Conservation (phyloP, 805 yeast species). For the Suhomyces pyralidae region DNA sequence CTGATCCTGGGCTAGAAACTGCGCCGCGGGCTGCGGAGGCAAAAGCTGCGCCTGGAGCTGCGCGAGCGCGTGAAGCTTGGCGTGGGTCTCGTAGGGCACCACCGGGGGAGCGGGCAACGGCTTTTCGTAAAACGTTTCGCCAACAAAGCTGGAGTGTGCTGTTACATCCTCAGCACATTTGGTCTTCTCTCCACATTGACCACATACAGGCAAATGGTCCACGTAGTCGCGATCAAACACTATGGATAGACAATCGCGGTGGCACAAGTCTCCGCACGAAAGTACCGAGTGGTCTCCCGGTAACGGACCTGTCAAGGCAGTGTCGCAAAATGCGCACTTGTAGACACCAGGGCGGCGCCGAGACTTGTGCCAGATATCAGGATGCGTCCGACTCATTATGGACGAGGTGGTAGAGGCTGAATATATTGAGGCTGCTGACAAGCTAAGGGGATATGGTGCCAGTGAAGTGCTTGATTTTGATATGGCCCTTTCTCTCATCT, state of each 20-base stretch:
- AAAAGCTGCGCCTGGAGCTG: neutral
- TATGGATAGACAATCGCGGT: constrained; percentile 20
- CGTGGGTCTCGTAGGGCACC: neutral
- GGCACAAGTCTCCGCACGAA: constrained; percentile 25
- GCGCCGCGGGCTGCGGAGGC: neutral
- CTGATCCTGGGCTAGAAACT: neutral
- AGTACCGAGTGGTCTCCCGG: constrained; percentile 17
- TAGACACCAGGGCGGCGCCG: constrained; percentile 1
- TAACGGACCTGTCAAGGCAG: constrained; percentile 10
- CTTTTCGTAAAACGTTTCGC: constrained; percentile 1
- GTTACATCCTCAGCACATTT: constrained; percentile 7
- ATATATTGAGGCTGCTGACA: constrained; percentile 4
- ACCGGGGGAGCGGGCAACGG: constrained; percentile 5
- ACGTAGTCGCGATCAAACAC: constrained; percentile 12
- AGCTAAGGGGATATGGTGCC: neutral
- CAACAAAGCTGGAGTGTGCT: constrained; percentile 5
- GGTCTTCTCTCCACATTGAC: constrained; percentile 12
- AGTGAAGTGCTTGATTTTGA: neutral
- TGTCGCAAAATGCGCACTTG: constrained; percentile 19
- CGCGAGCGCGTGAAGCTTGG: neutral
- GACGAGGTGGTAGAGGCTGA: constrained; percentile 6
- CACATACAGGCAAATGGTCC: constrained; percentile 11
- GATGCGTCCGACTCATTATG: neutral
- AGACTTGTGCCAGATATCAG: neutral
- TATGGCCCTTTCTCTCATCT: neutral